Conservation (phyloP, 768 basidiomycete species). For the Neoboletus brunneissimus region DNA sequence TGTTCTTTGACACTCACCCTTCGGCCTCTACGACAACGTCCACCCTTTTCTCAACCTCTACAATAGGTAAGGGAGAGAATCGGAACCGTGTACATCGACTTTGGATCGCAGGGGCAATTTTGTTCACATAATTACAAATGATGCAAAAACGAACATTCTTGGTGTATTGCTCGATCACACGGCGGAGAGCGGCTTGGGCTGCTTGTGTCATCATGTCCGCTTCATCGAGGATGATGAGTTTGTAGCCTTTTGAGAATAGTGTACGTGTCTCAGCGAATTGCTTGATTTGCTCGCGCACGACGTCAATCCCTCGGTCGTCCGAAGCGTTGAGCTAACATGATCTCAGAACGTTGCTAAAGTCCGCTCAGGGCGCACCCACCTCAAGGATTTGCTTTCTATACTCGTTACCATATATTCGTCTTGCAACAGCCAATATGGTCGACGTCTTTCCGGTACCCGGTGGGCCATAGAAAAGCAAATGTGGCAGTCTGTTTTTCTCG, state of each 20-base stretch:
- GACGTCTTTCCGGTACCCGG: constrained; percentile 99
- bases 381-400: constrained; percentile 94
- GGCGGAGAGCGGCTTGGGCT: constrained; percentile 93
- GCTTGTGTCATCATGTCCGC: constrained; percentile 99
- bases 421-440: constrained; percentile 92
- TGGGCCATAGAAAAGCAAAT: constrained; percentile 95
- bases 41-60: constrained; percentile 82
- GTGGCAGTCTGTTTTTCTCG: constrained; percentile 89
- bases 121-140: constrained; percentile 99
- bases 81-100: constrained; percentile 97
- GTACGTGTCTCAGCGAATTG: constrained; percentile 97
- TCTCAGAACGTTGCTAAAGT: background rate
- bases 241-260: constrained; percentile 88
- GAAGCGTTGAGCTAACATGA: constrained; percentile 84
- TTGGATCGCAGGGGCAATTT: constrained; percentile 97
- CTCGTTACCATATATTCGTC: constrained; percentile 85
- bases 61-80: constrained; percentile 87
- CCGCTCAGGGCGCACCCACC: constrained; percentile 40
- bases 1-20: constrained; percentile 48
- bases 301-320: constrained; percentile 97
- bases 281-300: constrained; percentile 98
- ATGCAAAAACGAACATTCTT: constrained; percentile 99
- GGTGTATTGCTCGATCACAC: constrained; percentile 98
- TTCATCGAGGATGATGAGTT: constrained; percentile 96
- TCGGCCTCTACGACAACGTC: constrained; percentile 78